A percentile compares a stretch with the other conserved stretches of the same genome.
Conservation (phyloP, 768 basidiomycete genomes). For the Boletus sp. region DNA sequence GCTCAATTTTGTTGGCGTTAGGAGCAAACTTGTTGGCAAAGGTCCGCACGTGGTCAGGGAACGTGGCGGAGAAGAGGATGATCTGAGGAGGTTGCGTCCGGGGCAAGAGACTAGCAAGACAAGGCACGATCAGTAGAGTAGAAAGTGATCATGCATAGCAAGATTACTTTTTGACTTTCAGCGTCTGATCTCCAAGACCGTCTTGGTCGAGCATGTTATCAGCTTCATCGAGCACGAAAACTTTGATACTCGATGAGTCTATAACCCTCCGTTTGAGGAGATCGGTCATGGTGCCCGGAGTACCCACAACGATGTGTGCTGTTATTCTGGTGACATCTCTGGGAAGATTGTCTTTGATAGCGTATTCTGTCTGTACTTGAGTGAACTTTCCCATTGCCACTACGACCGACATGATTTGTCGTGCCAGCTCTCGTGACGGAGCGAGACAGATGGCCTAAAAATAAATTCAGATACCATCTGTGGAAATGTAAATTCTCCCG, state of each 20-base stretch:
- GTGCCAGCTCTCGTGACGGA: conserved; percentile 93
- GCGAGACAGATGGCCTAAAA: conserved; percentile 91
- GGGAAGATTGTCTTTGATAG: conserved; percentile 85
- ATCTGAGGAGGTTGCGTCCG: conserved; percentile 65
- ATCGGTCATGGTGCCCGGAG: conserved; percentile 92
- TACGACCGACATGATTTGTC: conserved; percentile 96
- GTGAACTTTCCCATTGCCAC: conserved; percentile 95
- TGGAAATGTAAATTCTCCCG: conserved; percentile 9
- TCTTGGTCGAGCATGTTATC: conserved; percentile 99
- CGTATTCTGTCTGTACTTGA: conserved; percentile 88
- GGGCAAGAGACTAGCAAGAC: conserved; percentile 50
- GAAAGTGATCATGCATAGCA: background rate
- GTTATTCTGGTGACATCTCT: conserved; percentile 63
- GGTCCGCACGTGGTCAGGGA: conserved; percentile 88
- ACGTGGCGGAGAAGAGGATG: conserved; percentile 97
- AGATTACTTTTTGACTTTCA: conserved; percentile 88
- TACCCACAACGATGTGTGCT: conserved; percentile 92
- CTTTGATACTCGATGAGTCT: conserved; percentile 76
- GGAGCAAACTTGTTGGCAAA: conserved; percentile 95
- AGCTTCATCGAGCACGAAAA: conserved; percentile 96
- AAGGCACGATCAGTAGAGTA: conserved; percentile 14
- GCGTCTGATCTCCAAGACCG: conserved; percentile 89
- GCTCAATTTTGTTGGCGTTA: conserved; percentile 91
- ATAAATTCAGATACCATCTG: conserved; percentile 1
- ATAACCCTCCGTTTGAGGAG: conserved; percentile 76